Evolutionary conservation across 768 basidiomycete species (phyloP), one percentile per base, ranked within the genome.

Genomic region (Coprinopsis cinerea): DNA sequence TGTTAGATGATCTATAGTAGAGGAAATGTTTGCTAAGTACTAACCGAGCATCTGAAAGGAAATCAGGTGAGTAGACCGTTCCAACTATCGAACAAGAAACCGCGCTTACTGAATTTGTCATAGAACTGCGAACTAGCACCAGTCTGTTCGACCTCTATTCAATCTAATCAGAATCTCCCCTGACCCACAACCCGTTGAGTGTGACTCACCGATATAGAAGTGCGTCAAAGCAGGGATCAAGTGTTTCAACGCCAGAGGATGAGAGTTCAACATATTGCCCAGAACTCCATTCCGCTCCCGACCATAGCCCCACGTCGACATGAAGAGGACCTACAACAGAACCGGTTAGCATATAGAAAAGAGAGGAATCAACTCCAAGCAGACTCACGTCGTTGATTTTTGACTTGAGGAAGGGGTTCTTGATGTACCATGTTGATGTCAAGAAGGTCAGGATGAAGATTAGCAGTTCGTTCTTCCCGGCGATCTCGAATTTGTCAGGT

Each of bases 81-180:
- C 20, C 14, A 13, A 1, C 18, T 43, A 18, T 20, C 24, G 10
- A 47, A 30, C 7, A 14, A 22, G 39, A 45, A 25, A 43, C 56
- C 24, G 3, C 14, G 78, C 86, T 55, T 60, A 90, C 89, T 89
- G 61, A 94, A 95, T 82, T 96, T 94, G 65, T 96, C 95, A 67
- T 96, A 98, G 69, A 99, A 98, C 61, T 98, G 95, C 0, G 93
- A 95, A 61, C 93, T 95, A 18, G 93, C 91, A 25, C 96, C 96
- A 0, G 96, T 99, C 58, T 88, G 86, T 65, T 99, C 96, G 39
- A 97, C 93, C 78, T 98, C 95, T 43, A 23, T 10, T 13, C 30
- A 39, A 40, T 35, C 17, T 9, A 30, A 25, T 37, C 27, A 22
- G 24, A 6, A 11, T n/a, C 15, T 24, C 30, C 4, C 15, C 30